Evolutionary conservation across 2,329 filamentous ascomycete genomes (phyloP).

Genomic region (Daldinia sp.): DNA sequence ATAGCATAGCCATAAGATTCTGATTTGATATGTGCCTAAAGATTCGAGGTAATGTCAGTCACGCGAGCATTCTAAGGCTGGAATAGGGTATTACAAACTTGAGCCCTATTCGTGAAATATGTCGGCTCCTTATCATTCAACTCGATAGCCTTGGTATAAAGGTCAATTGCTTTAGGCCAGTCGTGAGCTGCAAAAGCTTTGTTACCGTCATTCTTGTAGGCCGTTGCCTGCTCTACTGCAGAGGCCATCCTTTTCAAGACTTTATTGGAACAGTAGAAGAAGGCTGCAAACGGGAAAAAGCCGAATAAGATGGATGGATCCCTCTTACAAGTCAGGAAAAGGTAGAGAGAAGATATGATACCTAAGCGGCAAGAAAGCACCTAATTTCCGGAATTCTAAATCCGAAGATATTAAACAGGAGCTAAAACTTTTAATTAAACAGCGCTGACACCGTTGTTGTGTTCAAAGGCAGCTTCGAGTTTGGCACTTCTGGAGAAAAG

Average conservation of each 20-base stretch:
- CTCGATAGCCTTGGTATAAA: conserved; percentile 88
- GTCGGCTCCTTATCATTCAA: conserved; percentile 83
- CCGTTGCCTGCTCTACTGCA: conserved; percentile 72
- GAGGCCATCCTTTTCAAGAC: conserved; percentile 51
- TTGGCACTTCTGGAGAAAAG: conserved; percentile 15
- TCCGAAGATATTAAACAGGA: neutral
- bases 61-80: conserved; percentile 49
- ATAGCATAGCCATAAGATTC: conserved; percentile 95
- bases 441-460: conserved; percentile 9
- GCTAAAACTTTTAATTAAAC: neutral
- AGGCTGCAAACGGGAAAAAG: neutral
- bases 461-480: conserved; percentile 13
- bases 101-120: conserved; percentile 93
- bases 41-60: conserved; percentile 56
- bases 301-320: neutral
- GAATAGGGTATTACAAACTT: conserved; percentile 65
- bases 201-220: conserved; percentile 93
- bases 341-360: neutral
- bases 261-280: neutral
- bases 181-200: conserved; percentile 89
- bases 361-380: too few species aligned
- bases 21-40: conserved; percentile 91
- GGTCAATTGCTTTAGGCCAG: conserved; percentile 82
- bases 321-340: neutral
- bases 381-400: neutral